Evolutionary conservation across 306 rosid species (phyloP).

Genomic region (Quercus mongolica): DNA sequence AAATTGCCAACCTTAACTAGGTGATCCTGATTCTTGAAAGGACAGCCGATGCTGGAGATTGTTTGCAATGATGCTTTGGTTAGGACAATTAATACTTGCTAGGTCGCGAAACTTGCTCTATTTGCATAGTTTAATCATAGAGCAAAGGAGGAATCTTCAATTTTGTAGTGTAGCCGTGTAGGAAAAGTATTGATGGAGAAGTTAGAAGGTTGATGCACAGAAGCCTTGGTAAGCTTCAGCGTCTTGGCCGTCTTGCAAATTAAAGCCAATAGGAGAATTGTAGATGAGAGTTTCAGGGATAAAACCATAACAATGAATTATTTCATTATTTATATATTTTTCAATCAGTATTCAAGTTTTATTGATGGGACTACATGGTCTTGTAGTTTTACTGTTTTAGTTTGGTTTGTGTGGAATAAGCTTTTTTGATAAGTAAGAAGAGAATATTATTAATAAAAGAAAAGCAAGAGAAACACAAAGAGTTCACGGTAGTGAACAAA

Average conservation of each 20-base stretch:
- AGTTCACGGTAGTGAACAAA: too few species aligned
- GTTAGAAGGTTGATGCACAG: not conserved
- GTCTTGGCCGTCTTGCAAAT: not conserved
- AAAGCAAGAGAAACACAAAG: too few species aligned
- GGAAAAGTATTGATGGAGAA: not conserved
- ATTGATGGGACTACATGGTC: not conserved
- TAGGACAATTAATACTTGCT: not conserved
- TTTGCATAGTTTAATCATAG: not conserved
- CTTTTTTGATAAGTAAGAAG: too few species aligned
- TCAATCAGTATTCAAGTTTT: not conserved
- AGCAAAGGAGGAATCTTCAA: not conserved
- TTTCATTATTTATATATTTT: not conserved
- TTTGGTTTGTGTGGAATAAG: not conserved
- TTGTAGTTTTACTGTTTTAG: not conserved
- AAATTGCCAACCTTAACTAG: not conserved
- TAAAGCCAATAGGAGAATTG: not conserved
- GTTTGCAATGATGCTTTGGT: not conserved
- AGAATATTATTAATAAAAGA: too few species aligned
- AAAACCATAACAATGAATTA: not conserved
- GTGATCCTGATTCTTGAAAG: not conserved
- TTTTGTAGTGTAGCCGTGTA: not conserved
- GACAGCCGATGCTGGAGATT: not conserved
- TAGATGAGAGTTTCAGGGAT: not conserved
- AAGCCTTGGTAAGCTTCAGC: not conserved
- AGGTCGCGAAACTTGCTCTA: not conserved